phyloP scores from a whole-genome alignment of 2,329 filamentous ascomycete genomes.

The Ceratocystis harringtonii region DNA sequence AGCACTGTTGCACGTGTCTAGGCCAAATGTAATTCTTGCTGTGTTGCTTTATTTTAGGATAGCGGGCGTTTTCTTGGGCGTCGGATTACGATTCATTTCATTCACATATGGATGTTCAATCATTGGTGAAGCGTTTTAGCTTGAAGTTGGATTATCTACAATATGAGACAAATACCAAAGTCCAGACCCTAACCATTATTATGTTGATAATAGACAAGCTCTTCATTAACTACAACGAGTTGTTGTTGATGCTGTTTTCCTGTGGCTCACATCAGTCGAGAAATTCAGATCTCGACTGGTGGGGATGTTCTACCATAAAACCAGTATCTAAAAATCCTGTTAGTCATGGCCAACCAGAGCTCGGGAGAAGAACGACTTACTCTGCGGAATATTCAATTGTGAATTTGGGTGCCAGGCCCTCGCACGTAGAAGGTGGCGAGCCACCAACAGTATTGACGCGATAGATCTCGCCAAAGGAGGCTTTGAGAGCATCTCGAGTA shows the following conservation, averaged over 20 bases:
- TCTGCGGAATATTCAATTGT: conserved; percentile 68
- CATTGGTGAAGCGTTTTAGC: not conserved
- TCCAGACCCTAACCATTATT: not conserved
- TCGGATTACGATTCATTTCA: conserved; percentile 1
- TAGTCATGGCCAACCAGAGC: conserved; percentile 13
- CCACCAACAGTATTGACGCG: conserved; percentile 75
- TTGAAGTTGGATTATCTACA: not conserved
- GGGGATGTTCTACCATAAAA: conserved; percentile 20
- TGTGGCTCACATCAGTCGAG: too few species aligned
- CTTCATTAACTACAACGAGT: not conserved
- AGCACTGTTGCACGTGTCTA: not conserved
- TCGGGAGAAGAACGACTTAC: conserved; percentile 39
- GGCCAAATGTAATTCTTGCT: conserved; percentile 3
- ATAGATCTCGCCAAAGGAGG: conserved; percentile 60
- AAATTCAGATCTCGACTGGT: not conserved
- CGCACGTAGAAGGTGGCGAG: conserved; percentile 56
- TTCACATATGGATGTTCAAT: not conserved
- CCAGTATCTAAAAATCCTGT: conserved; percentile 25
- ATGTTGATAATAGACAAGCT: not conserved
- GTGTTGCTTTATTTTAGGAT: conserved; percentile 2
- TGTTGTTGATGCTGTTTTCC: not conserved
- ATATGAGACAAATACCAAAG: not conserved
- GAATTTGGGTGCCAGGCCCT: conserved; percentile 47
- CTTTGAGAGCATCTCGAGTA: conserved; percentile 35
- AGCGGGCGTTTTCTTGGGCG: conserved; percentile 9